Conservation (phyloP, 306 rosid genomes). For the Trifolium fragiferum region DNA sequence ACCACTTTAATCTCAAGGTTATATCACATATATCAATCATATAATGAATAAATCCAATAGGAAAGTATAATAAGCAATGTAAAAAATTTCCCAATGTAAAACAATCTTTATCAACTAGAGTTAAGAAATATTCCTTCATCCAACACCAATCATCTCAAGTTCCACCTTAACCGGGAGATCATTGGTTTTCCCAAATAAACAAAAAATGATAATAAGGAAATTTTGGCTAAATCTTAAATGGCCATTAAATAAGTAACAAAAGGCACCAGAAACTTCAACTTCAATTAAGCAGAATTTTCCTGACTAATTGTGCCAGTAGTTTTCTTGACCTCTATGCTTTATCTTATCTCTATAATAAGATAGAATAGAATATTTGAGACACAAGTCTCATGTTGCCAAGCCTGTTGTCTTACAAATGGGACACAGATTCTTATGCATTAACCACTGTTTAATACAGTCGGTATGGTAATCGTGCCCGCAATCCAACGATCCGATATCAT, state of each 20-base stretch:
- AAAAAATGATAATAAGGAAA: conserved; percentile 45
- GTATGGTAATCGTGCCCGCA: conserved; percentile 90
- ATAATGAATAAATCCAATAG: conserved; percentile 13
- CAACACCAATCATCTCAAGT: conserved; percentile 52
- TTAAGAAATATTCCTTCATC: conserved; percentile 47
- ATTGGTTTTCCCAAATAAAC: conserved; percentile 51
- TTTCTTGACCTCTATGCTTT: conserved; percentile 40
- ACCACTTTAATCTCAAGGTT: background rate
- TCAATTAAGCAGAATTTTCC: conserved; percentile 47
- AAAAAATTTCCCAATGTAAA: conserved; percentile 43
- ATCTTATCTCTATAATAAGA: conserved; percentile 19
- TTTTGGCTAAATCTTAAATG: conserved; percentile 27
- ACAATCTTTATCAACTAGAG: conserved; percentile 53
- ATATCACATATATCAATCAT: background rate
- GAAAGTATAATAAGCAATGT: conserved; percentile 29
- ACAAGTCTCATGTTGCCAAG: conserved; percentile 58
- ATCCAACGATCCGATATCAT: conserved; percentile 70
- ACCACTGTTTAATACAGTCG: conserved; percentile 82
- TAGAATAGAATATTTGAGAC: conserved; percentile 32
- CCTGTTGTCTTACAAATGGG: conserved; percentile 96
- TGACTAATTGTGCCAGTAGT: conserved; percentile 38
- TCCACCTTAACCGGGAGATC: conserved; percentile 50
- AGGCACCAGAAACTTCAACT: conserved; percentile 48
- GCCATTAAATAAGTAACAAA: conserved; percentile 38
- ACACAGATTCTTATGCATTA: conserved; percentile 86